Evolutionary conservation across 257 asterid species (phyloP).

Genomic region (Leonotis leonurus): DNA sequence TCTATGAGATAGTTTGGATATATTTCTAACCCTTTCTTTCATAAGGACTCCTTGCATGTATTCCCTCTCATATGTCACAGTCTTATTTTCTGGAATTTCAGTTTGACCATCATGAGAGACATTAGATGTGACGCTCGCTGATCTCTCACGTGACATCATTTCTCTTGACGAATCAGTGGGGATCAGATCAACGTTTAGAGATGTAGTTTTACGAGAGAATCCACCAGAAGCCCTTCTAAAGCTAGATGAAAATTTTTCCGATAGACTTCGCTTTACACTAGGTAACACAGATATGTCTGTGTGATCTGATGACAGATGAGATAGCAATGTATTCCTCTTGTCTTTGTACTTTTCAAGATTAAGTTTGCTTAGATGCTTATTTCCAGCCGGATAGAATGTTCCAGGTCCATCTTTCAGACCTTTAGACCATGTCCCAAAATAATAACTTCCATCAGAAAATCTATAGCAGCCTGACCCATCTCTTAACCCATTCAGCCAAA

Average conservation of each 20-base stretch:
- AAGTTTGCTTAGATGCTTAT: constrained; percentile 35
- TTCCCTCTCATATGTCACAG: constrained; percentile 80
- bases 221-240: constrained; percentile 42
- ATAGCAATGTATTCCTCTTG: constrained; percentile 36
- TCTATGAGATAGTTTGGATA: constrained; percentile 41
- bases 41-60: constrained; percentile 96
- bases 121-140: constrained; percentile 28
- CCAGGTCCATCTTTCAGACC: constrained; percentile 90
- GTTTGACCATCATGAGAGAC: constrained; percentile 43
- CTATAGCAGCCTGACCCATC: constrained; percentile 80
- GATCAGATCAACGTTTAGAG: constrained; percentile 28
- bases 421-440: constrained; percentile 86
- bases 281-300: constrained; percentile 40
- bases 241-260: constrained; percentile 49
- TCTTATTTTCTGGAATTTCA: constrained; percentile 33
- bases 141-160: constrained; percentile 31
- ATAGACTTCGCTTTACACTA: constrained; percentile 44
- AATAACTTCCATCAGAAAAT: constrained; percentile 77
- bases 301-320: constrained; percentile 30
- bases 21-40: constrained; percentile 54
- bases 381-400: constrained; percentile 72
- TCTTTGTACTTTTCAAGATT: constrained; percentile 34
- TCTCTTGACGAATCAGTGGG: constrained; percentile 35
- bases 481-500: constrained; percentile 73
- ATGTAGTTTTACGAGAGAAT: constrained; percentile 32